Evolutionary conservation across 768 basidiomycete species (phyloP).

Genomic region (Suillus clintonianus): DNA sequence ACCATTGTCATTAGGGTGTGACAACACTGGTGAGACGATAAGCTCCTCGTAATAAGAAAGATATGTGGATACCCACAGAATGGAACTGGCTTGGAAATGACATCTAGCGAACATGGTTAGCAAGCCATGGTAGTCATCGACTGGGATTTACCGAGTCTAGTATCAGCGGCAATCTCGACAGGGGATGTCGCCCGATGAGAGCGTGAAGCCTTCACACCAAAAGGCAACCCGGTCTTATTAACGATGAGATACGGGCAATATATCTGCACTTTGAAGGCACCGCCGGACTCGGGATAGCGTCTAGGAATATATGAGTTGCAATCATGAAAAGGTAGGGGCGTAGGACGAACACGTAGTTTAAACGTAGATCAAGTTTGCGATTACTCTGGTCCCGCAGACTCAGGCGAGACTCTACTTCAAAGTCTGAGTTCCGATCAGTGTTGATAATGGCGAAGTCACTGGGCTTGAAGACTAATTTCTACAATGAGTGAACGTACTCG

Average conservation of each 20-base stretch:
- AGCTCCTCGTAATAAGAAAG: slow-evolving; percentile 2
- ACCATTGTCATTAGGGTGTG: slow-evolving; percentile 76
- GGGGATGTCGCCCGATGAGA: slow-evolving; percentile 62
- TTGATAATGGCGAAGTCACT: slow-evolving; percentile 99
- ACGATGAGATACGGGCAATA: slow-evolving; percentile 87
- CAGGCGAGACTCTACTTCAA: slow-evolving; percentile 75
- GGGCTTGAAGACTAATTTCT: slow-evolving; percentile 72
- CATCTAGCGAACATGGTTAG: slow-evolving; percentile 33
- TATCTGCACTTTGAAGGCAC: slow-evolving; percentile 94
- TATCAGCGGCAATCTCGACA: slow-evolving; percentile 86
- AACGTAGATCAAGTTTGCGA: slow-evolving; percentile 73
- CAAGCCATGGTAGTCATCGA: background rate
- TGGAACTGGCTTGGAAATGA: slow-evolving; percentile 59
- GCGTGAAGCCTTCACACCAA: slow-evolving; percentile 65
- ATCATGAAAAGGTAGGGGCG: background rate
- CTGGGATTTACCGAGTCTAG: slow-evolving; percentile 50
- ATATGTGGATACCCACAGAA: slow-evolving; percentile 64
- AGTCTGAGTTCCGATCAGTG: slow-evolving; percentile 88
- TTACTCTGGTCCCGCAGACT: slow-evolving; percentile 71
- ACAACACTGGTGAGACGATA: slow-evolving; percentile 62
- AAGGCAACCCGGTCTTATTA: slow-evolving; percentile 91
- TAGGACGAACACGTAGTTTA: slow-evolving; percentile 87
- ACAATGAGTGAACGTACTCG: slow-evolving; percentile 5
- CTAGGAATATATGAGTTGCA: slow-evolving; percentile 34
- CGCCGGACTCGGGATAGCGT: slow-evolving; percentile 85